Percentiles rank a stretch among this genome's conserved stretches.
Evolutionary conservation across 2,329 filamentous ascomycete species (phyloP).

Genomic region (Alternaria rosae): DNA sequence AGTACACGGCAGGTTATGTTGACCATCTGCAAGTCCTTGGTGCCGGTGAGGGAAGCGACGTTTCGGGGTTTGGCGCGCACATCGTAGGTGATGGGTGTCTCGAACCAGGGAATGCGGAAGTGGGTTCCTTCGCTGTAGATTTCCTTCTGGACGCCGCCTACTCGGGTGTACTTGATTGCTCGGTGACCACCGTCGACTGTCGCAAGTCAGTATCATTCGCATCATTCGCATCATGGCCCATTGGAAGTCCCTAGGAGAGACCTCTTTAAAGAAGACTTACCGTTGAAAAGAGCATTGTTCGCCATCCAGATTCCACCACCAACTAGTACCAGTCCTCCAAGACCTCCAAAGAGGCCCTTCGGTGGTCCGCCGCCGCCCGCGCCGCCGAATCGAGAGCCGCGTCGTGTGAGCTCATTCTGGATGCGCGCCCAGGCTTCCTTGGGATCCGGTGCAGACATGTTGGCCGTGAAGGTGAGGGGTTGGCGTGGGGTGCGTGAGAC

Average conservation of each 20-base stretch:
- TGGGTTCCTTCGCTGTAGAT: constrained; percentile 99
- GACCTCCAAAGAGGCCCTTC: constrained; percentile 62
- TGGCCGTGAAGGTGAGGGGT: constrained; percentile 25
- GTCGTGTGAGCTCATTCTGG: constrained; percentile 65
- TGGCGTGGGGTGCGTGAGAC: constrained; percentile 42
- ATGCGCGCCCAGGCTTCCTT: constrained; percentile 72
- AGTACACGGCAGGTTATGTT: constrained; percentile 99
- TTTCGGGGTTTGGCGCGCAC: constrained; percentile 97
- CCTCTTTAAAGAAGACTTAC: constrained; percentile 49
- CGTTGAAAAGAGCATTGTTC: constrained; percentile 74
- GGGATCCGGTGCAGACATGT: constrained; percentile 60
- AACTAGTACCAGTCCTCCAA: constrained; percentile 62
- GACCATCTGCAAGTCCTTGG: constrained; percentile 99
- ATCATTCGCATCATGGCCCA: neutral
- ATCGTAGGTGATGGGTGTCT: constrained; percentile 95
- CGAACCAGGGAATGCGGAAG: constrained; percentile 93
- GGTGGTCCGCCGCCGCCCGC: constrained; percentile 58
- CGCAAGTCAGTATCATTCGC: constrained; percentile 26
- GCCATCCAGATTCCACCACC: constrained; percentile 62
- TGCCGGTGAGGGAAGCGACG: constrained; percentile 94
- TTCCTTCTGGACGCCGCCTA: constrained; percentile 92
- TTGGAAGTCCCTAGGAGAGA: neutral
- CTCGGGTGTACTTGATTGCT: constrained; percentile 95
- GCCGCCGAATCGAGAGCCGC: constrained; percentile 55
- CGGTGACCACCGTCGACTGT: constrained; percentile 95